Conservation (phyloP, 2,329 filamentous ascomycete genomes). For the Fusarium secorum region DNA sequence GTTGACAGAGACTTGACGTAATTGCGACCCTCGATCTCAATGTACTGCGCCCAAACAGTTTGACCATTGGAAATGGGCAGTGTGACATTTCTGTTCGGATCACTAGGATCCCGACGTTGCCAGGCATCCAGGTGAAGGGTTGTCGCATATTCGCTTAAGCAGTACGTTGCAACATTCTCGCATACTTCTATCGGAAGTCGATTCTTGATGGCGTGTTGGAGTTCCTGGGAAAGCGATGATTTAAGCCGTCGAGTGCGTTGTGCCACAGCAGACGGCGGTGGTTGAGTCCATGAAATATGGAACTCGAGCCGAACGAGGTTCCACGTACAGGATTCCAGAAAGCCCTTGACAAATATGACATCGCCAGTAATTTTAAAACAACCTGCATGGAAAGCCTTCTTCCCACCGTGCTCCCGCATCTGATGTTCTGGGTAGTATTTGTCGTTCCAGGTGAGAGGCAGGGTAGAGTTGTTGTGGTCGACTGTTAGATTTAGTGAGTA, state of each 20-base stretch:
- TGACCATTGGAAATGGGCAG: not conserved
- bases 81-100: rapidly evolving
- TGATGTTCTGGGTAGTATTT: not conserved
- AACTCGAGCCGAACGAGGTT: rapidly evolving
- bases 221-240: not conserved
- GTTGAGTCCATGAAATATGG: rapidly evolving
- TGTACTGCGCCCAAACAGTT: not conserved
- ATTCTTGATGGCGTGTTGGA: not conserved
- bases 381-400: not conserved
- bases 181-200: not conserved
- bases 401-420: not conserved
- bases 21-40: not conserved
- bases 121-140: not conserved
- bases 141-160: not conserved
- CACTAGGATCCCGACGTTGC: rapidly evolving
- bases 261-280: not conserved
- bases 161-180: not conserved
- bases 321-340: not conserved
- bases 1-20: not conserved
- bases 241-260: not conserved
- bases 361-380: not conserved
- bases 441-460: not conserved
- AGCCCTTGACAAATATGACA: not conserved
- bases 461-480: not conserved
- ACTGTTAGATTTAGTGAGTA: not conserved